Evolutionary conservation across 176 grass and related monocot species (phyloP).

Genomic region (Oryza brachyantha): DNA sequence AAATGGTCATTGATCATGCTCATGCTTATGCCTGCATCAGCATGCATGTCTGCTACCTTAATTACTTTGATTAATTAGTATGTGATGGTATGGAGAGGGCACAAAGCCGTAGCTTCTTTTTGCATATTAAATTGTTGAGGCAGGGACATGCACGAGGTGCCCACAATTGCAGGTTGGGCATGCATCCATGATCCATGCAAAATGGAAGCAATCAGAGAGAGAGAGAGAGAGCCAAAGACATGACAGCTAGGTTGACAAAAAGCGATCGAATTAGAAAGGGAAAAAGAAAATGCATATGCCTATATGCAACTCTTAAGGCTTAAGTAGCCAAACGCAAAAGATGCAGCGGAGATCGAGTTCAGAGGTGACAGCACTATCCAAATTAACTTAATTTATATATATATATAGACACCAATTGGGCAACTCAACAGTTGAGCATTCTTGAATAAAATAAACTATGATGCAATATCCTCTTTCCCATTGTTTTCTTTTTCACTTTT

Average conservation of each 20-base stretch:
- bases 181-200: no score
- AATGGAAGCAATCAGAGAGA: no score
- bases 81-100: not conserved
- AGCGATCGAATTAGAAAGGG: not conserved
- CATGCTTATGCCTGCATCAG: not conserved
- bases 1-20: slow-evolving; percentile 1
- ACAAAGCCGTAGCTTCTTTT: not conserved
- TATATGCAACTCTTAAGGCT: slow-evolving; percentile 42
- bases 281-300: not conserved
- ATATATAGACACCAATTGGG: no score
- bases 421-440: no score
- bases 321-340: slow-evolving; percentile 33
- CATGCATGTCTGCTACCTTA: not conserved
- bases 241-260: not conserved
- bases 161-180: slow-evolving; percentile 2
- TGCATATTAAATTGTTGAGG: not conserved
- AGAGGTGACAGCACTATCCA: not conserved
- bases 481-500: no score
- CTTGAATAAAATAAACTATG: no score
- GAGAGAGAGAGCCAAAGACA: not conserved
- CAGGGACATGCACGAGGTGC: slow-evolving; percentile 28
- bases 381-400: not conserved
- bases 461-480: no score
- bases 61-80: not conserved
- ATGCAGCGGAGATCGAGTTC: not conserved